A percentile compares a stretch with the other conserved stretches of the same genome.
Conservation (phyloP, 495 filamentous ascomycete species). For the Podospora conica region DNA sequence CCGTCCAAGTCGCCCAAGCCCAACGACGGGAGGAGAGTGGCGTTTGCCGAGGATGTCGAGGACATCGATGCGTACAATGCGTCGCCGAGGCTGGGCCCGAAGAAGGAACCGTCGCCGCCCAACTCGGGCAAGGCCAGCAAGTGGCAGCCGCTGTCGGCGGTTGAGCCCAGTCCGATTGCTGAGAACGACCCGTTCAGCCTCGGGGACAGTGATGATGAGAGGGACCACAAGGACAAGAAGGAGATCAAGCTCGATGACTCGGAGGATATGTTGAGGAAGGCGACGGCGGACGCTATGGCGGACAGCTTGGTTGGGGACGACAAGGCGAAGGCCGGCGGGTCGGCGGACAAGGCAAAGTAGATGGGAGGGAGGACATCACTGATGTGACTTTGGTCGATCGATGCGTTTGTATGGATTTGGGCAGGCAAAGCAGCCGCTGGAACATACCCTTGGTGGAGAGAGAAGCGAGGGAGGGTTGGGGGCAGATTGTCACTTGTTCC, state of each 20-base stretch:
- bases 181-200: constrained; percentile 96
- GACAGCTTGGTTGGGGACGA: constrained; percentile 40
- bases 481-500: constrained; percentile 4
- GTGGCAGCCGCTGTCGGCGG: constrained; percentile 88
- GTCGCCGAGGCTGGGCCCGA: constrained; percentile 45
- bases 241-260: constrained; percentile 60
- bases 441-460: constrained; percentile 2
- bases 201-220: constrained; percentile 93
- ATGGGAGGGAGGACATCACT: background rate
- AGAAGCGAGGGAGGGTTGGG: background rate
- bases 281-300: constrained; percentile 60
- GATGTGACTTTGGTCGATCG: background rate
- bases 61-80: constrained; percentile 70
- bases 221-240: constrained; percentile 47
- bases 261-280: constrained; percentile 62
- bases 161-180: constrained; percentile 79
- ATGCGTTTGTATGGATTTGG: background rate
- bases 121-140: constrained; percentile 67
- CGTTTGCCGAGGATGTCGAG: constrained; percentile 68
- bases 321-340: constrained; percentile 13
- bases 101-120: constrained; percentile 25
- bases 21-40: constrained; percentile 62
- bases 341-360: constrained; percentile 12
- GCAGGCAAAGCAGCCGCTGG: background rate
- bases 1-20: constrained; percentile 52